phyloP scores from a whole-genome alignment of 331 rosid genomes.

The Rhamnella rubrinervis region DNA sequence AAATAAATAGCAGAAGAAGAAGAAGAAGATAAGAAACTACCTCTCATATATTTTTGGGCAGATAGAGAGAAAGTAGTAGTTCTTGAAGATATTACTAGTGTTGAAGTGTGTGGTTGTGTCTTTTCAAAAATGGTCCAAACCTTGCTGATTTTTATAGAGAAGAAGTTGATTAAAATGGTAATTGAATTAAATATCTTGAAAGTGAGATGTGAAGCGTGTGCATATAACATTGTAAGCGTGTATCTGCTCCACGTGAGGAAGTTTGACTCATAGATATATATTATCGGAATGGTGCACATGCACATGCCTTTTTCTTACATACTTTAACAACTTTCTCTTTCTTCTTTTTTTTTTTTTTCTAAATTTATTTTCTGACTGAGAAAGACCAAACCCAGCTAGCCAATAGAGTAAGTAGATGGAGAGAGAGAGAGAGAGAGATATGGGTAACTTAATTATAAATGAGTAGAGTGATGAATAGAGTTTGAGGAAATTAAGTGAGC shows the following conservation, averaged over 20 bases:
- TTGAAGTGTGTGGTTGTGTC: no score
- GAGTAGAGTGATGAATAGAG: no score
- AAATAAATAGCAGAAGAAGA: background rate
- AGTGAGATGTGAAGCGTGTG: constrained; percentile 1
- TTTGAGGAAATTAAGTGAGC: background rate
- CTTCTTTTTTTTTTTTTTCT: background rate
- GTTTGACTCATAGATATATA: constrained; percentile 37
- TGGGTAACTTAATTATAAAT: no score
- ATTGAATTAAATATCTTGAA: background rate
- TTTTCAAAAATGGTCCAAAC: no score
- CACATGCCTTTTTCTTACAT: background rate
- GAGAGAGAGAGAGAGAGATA: no score
- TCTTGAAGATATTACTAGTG: no score
- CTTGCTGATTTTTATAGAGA: no score
- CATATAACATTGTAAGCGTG: background rate
- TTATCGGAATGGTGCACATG: background rate
- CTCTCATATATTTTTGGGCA: no score
- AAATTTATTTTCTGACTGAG: no score
- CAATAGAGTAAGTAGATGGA: constrained; percentile 11
- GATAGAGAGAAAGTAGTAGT: no score
- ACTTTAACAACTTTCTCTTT: background rate
- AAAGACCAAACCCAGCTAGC: background rate
- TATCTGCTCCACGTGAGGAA: constrained; percentile 21
- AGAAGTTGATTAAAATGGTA: background rate
- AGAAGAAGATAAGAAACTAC: background rate